Percentiles rank a stretch among this genome's conserved stretches.
Conservation (phyloP, 441 rosid species). For the Jatropha podagrica region DNA sequence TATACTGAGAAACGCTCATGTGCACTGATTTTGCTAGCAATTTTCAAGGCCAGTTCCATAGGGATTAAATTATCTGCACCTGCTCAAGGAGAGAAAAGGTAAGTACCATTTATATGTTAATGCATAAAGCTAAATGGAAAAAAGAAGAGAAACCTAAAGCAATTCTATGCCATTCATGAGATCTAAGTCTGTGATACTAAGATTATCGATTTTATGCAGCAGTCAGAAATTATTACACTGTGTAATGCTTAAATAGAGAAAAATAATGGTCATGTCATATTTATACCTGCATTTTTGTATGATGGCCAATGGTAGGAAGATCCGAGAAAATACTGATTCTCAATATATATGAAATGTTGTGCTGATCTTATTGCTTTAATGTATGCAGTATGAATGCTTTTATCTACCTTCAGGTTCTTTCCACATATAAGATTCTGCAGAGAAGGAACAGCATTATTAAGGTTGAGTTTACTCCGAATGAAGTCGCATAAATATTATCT, state of each 20-base stretch:
- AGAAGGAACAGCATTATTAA: constrained; percentile 4
- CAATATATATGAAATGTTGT: constrained; percentile 69
- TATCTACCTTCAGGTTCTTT: constrained; percentile 70
- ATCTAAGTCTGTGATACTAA: background rate
- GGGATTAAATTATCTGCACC: constrained; percentile 76
- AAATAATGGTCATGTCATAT: background rate
- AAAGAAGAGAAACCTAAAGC: background rate
- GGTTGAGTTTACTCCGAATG: background rate
- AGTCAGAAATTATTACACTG: background rate
- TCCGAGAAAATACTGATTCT: constrained; percentile 75
- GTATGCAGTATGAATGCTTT: constrained; percentile 71
- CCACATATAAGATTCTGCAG: constrained; percentile 62
- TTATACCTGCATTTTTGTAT: constrained; percentile 68
- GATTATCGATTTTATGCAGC: background rate
- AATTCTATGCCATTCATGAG: background rate
- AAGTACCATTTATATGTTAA: background rate
- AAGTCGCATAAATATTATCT: constrained; percentile 2
- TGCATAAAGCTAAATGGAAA: background rate
- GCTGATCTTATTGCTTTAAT: constrained; percentile 73
- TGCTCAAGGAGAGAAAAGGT: constrained; percentile 23
- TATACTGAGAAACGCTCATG: constrained; percentile 66
- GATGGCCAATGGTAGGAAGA: constrained; percentile 73
- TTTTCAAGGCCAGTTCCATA: constrained; percentile 71
- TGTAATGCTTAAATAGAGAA: too few relatives aligned
- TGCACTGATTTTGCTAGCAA: constrained; percentile 60